Percentiles rank a stretch among this genome's conserved stretches.
These are phyloP conservation scores for Buddleja alternifolia DNA, from an alignment of 257 asterid species.

Conservation along the genomic window DNA sequence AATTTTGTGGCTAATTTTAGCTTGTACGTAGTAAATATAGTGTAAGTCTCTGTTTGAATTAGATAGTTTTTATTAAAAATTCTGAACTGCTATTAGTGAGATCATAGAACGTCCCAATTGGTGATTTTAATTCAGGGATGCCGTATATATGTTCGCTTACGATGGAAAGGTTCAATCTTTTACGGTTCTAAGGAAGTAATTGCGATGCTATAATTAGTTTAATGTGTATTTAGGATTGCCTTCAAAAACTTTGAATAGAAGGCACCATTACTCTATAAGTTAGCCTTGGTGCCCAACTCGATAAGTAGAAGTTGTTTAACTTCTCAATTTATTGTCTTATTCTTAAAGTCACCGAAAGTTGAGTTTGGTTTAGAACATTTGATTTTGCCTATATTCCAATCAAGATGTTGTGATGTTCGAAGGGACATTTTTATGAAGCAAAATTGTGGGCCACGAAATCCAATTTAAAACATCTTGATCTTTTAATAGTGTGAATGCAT, in stretches of 20 bases:
- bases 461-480: neutral
- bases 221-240: constrained; percentile 2
- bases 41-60: neutral
- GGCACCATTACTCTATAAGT: neutral
- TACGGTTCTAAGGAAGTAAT: constrained; percentile 3
- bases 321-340: neutral
- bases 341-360: neutral
- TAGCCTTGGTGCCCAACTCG: neutral
- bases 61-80: neutral
- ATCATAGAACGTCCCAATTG: neutral
- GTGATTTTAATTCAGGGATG: neutral
- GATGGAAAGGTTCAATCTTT: neutral
- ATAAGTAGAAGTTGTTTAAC: constrained; percentile 14
- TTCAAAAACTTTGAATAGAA: neutral
- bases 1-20: neutral
- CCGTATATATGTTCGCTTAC: neutral
- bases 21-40: neutral
- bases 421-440: neutral
- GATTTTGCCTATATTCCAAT: neutral
- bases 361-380: neutral
- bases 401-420: neutral
- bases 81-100: neutral
- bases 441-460: neutral
- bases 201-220: neutral
- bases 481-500: neutral